Evolutionary conservation across 495 filamentous ascomycete species (phyloP).

Genomic region (Rostrohypoxylon terebratum): DNA sequence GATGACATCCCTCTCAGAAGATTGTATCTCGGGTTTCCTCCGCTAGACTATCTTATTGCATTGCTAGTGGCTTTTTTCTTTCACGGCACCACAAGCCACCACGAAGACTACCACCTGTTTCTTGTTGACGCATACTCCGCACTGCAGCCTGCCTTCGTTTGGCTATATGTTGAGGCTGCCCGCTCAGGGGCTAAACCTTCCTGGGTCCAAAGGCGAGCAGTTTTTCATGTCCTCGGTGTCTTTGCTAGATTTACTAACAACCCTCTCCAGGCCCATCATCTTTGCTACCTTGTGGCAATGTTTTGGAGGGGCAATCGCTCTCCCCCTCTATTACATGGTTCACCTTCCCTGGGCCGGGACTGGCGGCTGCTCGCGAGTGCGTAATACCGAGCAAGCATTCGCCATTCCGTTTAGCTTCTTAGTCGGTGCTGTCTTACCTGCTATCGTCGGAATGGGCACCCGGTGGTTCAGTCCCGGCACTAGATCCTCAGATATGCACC

Average conservation of each 20-base stretch:
- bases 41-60: conserved; percentile 44
- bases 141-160: conserved; percentile 42
- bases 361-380: conserved; percentile 9
- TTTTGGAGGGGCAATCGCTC: conserved; percentile 42
- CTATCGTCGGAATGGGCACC: conserved; percentile 37
- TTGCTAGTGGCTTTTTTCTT: conserved; percentile 47
- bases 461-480: conserved; percentile 37
- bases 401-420: conserved; percentile 39
- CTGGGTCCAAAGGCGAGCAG: conserved; percentile 32
- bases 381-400: too few relatives aligned
- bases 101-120: conserved; percentile 40
- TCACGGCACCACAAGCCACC: conserved; percentile 34
- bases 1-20: conserved; percentile 29
- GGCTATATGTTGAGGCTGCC: conserved; percentile 42
- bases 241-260: not conserved
- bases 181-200: conserved; percentile 38
- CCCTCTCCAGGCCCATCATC: conserved; percentile 29
- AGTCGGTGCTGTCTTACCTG: conserved; percentile 40
- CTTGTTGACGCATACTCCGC: conserved; percentile 43
- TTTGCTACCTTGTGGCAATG: conserved; percentile 36
- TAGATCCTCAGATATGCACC: conserved; percentile 33
- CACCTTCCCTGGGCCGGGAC: conserved; percentile 28
- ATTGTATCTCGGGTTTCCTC: conserved; percentile 40
- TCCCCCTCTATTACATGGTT: conserved; percentile 42
- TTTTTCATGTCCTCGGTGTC: not conserved